Evolutionary conservation across 1,139 yeast genomes (phyloP).

Genomic region (Ogataea hybrid): DNA sequence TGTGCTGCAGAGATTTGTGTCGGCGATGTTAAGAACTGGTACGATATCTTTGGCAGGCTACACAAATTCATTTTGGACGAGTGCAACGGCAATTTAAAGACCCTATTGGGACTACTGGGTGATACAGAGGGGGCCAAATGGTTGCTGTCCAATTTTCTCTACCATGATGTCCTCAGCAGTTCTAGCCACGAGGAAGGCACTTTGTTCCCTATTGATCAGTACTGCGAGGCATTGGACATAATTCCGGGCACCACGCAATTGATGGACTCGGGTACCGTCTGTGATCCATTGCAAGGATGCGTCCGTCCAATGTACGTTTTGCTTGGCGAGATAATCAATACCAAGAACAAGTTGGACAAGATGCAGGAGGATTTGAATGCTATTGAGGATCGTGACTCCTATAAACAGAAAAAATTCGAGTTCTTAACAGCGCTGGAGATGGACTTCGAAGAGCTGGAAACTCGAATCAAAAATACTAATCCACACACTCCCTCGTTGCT

Average conservation of each 20-base stretch:
- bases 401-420: constrained; percentile 1
- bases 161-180: constrained; percentile 41
- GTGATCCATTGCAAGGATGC: constrained; percentile 48
- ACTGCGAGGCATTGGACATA: constrained; percentile 29
- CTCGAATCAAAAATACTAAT: constrained; percentile 36
- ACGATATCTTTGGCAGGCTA: constrained; percentile 38
- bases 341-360: constrained; percentile 30
- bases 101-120: constrained; percentile 29
- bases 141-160: constrained; percentile 41
- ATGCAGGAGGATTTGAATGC: constrained; percentile 5
- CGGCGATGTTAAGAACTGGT: constrained; percentile 45
- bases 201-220: constrained; percentile 34
- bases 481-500: constrained; percentile 41
- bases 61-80: constrained; percentile 39
- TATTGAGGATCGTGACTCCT: constrained; percentile 1
- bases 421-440: constrained; percentile 8
- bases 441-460: constrained; percentile 31
- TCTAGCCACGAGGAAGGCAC: constrained; percentile 38
- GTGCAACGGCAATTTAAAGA: constrained; percentile 34
- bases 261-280: constrained; percentile 32
- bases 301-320: constrained; percentile 39
- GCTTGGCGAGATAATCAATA: constrained; percentile 40
- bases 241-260: constrained; percentile 29
- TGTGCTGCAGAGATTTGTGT: constrained; percentile 36
- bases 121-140: constrained; percentile 41